These are phyloP conservation scores for Senna siamea DNA, from an alignment of 306 rosid genomes.

Conservation along the genomic window DNA sequence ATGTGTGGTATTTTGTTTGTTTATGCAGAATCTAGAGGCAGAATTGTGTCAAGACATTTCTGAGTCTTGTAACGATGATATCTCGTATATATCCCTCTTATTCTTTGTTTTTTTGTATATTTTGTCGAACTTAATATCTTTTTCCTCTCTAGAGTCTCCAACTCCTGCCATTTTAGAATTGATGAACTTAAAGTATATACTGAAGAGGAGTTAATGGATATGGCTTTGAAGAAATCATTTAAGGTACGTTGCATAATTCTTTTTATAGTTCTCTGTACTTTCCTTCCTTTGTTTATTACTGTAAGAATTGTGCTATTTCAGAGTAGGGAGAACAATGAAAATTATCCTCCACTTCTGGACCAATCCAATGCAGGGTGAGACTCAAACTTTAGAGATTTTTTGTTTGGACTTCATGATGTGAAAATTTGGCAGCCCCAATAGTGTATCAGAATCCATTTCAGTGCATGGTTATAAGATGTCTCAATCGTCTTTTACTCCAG, in stretches of 20 bases:
- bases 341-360: constrained; percentile 36
- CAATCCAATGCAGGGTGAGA: constrained; percentile 44
- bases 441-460: constrained; percentile 4
- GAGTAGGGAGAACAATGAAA: constrained; percentile 41
- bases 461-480: background rate
- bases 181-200: constrained; percentile 76
- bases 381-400: background rate
- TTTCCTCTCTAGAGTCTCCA: background rate
- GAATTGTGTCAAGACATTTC: constrained; percentile 52
- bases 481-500: constrained; percentile 11
- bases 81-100: constrained; percentile 52
- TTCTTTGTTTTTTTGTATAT: background rate
- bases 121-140: background rate
- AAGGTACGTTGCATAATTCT: constrained; percentile 39
- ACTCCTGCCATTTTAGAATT: constrained; percentile 49
- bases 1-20: background rate
- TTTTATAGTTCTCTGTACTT: background rate
- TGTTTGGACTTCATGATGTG: background rate
- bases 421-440: background rate
- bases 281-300: background rate
- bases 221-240: constrained; percentile 72
- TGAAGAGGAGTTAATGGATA: constrained; percentile 77
- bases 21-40: constrained; percentile 58
- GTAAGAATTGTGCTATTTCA: constrained; percentile 29
- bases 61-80: constrained; percentile 47